Evolutionary conservation across 345 rosid species (phyloP), one percentile per base, ranked within the genome.

Genomic region (Eucalyptus tenuipes): DNA sequence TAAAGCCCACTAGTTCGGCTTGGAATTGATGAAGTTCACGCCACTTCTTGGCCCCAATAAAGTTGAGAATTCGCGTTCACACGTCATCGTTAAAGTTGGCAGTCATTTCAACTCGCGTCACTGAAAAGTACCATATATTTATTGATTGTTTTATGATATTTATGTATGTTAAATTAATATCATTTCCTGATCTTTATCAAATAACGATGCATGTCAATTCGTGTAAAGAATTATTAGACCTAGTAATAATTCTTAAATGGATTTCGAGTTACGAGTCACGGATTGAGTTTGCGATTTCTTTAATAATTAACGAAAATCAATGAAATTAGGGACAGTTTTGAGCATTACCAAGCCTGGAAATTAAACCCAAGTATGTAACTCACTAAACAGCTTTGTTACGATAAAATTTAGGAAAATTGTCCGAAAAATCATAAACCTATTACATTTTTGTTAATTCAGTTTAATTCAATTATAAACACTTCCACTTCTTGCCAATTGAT

Each of bases 391-490:
- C 80, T 68, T 68, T 68, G 24, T 8, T 8, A 15, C 2, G 22
- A 27, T 22, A 55, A 24, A 66, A 31, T 66, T 22, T 66, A 52
- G 0, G 1, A 52, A 52, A 52, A 20, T 52, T 52, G 2, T 52
- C 57, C 57, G 20, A 52, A 52, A 52, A 18, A 4, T 20, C 25
- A 1, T 24, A 52, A 20, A 52, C 0, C 10, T 52, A 52, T 52
- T 52, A 20, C 2, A 52, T 5, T 1, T 52, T 52, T 52, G 0
- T 52, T 52, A 20, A 52, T 52, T 20, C 0, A 18, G 4, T 18
- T 1, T 52, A 20, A 52, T 52, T 0, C 0, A 52, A 0, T 52
- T 0, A 0, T 52, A 52, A 52, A 52, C 20, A 7, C 8, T 20
- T 52, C 20, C 0, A 18, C 1, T 52, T 52, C 0, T 52, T 20